Conservation (phyloP, 106 monocot species). For the Dioscorea dumetorum region DNA sequence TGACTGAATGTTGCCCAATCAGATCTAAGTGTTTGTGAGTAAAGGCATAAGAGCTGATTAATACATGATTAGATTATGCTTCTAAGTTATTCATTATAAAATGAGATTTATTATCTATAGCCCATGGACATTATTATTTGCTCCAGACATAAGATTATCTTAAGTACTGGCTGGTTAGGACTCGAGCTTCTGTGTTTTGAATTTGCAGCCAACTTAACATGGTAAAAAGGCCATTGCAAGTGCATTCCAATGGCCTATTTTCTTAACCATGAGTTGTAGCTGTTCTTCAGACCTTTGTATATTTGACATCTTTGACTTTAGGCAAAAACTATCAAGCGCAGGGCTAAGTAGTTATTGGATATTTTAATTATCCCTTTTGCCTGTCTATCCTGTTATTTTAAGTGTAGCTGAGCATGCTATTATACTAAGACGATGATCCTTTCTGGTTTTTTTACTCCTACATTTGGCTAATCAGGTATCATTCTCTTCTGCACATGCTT, state of each 20-base stretch:
- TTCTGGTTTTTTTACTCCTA: not conserved
- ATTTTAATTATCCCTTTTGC: not conserved
- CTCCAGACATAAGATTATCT: no score
- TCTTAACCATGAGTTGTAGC: no score
- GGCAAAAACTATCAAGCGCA: not conserved
- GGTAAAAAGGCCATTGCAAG: no score
- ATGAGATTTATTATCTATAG: no score
- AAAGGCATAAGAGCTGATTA: not conserved
- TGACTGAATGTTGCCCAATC: slow-evolving; percentile 2
- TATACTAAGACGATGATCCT: not conserved
- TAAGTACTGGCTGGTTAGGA: no score
- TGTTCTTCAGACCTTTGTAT: no score
- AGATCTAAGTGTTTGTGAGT: slow-evolving; percentile 39
- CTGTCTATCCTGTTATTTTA: not conserved
- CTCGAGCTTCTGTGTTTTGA: no score
- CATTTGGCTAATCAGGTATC: slow-evolving; percentile 25
- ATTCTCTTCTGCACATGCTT: slow-evolving; percentile 27
- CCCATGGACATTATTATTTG: no score
- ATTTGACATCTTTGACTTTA: not conserved
- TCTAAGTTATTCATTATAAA: not conserved
- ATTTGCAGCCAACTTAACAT: no score
- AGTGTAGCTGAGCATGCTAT: not conserved
- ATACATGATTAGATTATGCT: not conserved
- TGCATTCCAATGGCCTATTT: no score
- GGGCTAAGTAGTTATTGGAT: not conserved